Conservation (phyloP, 2,329 filamentous ascomycete species). For the Calonectria henricotiae region DNA sequence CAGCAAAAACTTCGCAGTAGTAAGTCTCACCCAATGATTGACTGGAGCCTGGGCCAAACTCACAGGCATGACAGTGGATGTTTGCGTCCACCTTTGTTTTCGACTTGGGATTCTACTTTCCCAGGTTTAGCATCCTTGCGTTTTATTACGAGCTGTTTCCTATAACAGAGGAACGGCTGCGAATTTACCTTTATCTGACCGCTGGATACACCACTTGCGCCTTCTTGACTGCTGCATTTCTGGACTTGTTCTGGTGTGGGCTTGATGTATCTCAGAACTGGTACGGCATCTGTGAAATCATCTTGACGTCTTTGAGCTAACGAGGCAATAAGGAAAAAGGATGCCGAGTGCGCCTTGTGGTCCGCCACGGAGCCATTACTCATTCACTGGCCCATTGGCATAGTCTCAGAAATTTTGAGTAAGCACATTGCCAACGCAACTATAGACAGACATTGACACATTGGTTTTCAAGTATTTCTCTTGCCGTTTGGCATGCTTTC, state of each 20-base stretch:
- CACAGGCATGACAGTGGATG: not conserved
- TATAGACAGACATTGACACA: not conserved
- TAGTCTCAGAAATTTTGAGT: conserved; percentile 9
- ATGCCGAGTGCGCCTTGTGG: not conserved
- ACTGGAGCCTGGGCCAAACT: not conserved
- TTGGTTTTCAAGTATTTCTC: not conserved
- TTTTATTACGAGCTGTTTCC: conserved; percentile 16
- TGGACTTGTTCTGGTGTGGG: conserved; percentile 2
- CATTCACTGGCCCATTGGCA: conserved; percentile 12
- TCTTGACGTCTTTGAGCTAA: not conserved
- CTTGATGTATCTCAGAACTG: not conserved
- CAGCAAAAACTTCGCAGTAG: conserved; percentile 1
- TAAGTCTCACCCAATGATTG: not conserved
- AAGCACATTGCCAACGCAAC: not conserved
- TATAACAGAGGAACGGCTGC: conserved; percentile 11
- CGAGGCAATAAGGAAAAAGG: not conserved
- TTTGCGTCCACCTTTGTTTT: not conserved
- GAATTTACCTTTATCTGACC: not conserved
- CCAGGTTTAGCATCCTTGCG: conserved; percentile 9
- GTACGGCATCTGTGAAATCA: not conserved
- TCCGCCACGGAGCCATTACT: not conserved
- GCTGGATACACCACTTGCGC: not conserved
- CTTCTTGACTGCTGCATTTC: not conserved
- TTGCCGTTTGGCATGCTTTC: conserved; percentile 13
- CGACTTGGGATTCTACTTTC: conserved; percentile 9